Conservation (phyloP, 331 rosid genomes). For the Stylosanthes scabra region DNA sequence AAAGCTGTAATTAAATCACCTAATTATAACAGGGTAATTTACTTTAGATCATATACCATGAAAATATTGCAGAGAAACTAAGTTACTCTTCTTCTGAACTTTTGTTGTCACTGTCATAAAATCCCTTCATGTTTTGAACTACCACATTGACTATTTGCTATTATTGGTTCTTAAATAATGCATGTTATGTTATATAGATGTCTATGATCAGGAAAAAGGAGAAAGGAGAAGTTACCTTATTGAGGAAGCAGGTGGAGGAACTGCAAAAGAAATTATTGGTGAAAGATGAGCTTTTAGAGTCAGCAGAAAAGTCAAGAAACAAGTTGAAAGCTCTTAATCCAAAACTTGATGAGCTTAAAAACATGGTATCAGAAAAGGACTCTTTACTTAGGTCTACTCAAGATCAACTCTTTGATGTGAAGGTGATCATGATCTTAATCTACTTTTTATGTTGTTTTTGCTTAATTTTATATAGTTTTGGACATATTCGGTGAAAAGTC, state of each 20-base stretch:
- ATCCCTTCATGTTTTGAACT: not conserved
- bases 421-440: conserved; percentile 45
- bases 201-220: conserved; percentile 46
- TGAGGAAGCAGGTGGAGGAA: conserved; percentile 68
- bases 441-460: conserved; percentile 3
- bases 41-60: too few relatives aligned
- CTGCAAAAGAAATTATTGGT: conserved; percentile 61
- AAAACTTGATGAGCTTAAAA: conserved; percentile 58
- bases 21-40: too few relatives aligned
- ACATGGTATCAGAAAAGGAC: conserved; percentile 63
- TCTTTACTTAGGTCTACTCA: conserved; percentile 57
- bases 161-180: not conserved
- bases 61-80: too few relatives aligned
- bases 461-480: too few relatives aligned
- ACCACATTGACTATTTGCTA: not conserved
- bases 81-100: not conserved
- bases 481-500: too few relatives aligned
- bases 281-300: conserved; percentile 64
- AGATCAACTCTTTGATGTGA: conserved; percentile 67
- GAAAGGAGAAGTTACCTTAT: conserved; percentile 50
- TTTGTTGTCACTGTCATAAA: not conserved
- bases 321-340: conserved; percentile 50
- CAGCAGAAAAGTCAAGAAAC: conserved; percentile 59
- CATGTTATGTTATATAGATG: not conserved
- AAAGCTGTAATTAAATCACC: too few relatives aligned